Evolutionary conservation across 495 filamentous ascomycete species (phyloP).

Genomic region (Hyaloscypha variabilis): DNA sequence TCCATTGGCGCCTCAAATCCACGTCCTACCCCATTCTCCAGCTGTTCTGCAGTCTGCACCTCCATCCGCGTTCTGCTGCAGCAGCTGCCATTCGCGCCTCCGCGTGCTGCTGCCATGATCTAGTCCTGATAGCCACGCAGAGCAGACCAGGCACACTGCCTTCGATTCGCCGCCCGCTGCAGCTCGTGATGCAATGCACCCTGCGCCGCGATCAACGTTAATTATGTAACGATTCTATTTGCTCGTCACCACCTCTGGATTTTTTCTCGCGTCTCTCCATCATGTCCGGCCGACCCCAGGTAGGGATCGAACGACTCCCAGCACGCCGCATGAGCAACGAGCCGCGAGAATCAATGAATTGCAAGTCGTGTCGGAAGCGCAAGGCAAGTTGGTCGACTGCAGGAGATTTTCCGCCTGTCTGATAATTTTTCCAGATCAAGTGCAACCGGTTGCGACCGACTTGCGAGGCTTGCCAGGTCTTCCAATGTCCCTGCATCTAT

Average conservation of each 20-base stretch:
- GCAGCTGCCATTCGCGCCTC: neutral
- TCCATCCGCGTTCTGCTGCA: neutral
- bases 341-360: slow-evolving; percentile 89
- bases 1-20: neutral
- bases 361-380: slow-evolving; percentile 87
- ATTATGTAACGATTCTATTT: slow-evolving; percentile 22
- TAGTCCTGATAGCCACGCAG: slow-evolving; percentile 13
- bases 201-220: slow-evolving; percentile 3
- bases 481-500: slow-evolving; percentile 86
- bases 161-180: neutral
- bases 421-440: slow-evolving; percentile 63
- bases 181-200: slow-evolving; percentile 19
- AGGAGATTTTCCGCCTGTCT: slow-evolving; percentile 24
- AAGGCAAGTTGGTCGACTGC: slow-evolving; percentile 56
- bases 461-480: slow-evolving; percentile 87
- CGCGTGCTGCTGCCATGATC: neutral
- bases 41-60: neutral
- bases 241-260: slow-evolving; percentile 4
- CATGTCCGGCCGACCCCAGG: slow-evolving; percentile 60
- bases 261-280: slow-evolving; percentile 1
- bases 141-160: neutral
- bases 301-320: slow-evolving; percentile 83
- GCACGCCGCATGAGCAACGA: slow-evolving; percentile 69
- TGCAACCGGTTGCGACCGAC: slow-evolving; percentile 83
- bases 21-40: neutral